phyloP scores from a whole-genome alignment of 257 asterid species.

The Lithospermum erythrorhizon region DNA sequence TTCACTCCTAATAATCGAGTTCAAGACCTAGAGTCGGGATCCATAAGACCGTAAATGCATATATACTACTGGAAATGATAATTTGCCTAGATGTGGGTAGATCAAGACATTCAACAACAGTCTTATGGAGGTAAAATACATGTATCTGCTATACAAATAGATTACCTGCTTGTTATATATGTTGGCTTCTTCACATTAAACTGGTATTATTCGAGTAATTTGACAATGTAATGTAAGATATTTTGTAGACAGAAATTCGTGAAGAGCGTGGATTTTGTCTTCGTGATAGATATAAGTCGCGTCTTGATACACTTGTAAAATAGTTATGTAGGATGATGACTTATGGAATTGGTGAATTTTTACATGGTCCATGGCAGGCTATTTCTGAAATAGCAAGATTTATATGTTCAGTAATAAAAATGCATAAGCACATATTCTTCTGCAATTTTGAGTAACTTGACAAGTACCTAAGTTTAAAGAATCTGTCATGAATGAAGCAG shows the following conservation, averaged over 20 bases:
- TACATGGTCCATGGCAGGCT: neutral
- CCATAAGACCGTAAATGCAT: neutral
- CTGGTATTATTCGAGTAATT: neutral
- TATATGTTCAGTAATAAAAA: too few relatives aligned
- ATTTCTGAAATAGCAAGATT: too few relatives aligned
- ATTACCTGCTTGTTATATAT: neutral
- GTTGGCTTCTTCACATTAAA: neutral
- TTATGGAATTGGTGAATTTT: too few relatives aligned
- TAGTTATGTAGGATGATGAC: too few relatives aligned
- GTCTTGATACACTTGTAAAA: too few relatives aligned
- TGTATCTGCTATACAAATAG: neutral
- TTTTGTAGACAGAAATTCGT: neutral
- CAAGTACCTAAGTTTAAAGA: too few relatives aligned
- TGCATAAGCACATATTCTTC: too few relatives aligned
- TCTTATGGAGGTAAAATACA: constrained; percentile 13
- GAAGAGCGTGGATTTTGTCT: neutral
- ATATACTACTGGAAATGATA: constrained; percentile 15
- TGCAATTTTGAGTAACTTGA: too few relatives aligned
- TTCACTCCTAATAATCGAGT: constrained; percentile 14
- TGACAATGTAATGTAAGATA: neutral
- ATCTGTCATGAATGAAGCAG: too few relatives aligned
- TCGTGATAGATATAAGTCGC: neutral
- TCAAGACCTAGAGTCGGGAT: constrained; percentile 10
- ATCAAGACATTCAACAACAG: constrained; percentile 24
- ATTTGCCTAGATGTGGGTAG: constrained; percentile 7